phyloP scores from a whole-genome alignment of 495 filamentous ascomycete species.

The Daldinia decipiens region DNA sequence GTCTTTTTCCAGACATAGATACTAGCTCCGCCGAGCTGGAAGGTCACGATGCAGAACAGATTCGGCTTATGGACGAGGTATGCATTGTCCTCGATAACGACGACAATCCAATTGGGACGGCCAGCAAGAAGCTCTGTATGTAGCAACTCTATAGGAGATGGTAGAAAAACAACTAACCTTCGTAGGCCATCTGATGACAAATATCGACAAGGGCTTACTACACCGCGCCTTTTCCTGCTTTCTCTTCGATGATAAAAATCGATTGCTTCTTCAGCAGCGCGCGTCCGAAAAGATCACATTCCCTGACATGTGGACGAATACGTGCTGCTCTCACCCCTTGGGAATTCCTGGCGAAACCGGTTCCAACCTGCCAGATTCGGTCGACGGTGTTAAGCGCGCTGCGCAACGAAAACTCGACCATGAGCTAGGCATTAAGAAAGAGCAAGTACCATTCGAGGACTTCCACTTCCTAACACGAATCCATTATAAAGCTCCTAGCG shows the following conservation, averaged over 20 bases:
- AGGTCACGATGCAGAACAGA: slow-evolving; percentile 97
- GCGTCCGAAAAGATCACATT: slow-evolving; percentile 99
- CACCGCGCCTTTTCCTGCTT: slow-evolving; percentile 98
- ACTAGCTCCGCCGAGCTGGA: slow-evolving; percentile 78
- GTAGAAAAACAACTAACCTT: slow-evolving; percentile 18
- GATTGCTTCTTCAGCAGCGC: slow-evolving; percentile 93
- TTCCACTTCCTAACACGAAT: slow-evolving; percentile 96
- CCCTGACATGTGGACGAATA: slow-evolving; percentile 99
- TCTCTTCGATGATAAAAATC: slow-evolving; percentile 91
- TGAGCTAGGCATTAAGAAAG: slow-evolving; percentile 89
- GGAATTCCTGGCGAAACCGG: slow-evolving; percentile 93
- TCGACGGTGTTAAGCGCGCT: slow-evolving; percentile 86
- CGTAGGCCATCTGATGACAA: slow-evolving; percentile 95
- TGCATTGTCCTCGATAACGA: slow-evolving; percentile 96
- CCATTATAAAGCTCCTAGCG: slow-evolving; percentile 96
- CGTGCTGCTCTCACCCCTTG: slow-evolving; percentile 97
- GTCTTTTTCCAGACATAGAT: slow-evolving; percentile 95
- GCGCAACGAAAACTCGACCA: slow-evolving; percentile 93
- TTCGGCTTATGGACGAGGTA: slow-evolving; percentile 97
- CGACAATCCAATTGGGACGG: slow-evolving; percentile 93
- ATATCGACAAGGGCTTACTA: slow-evolving; percentile 93
- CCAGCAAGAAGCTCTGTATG: slow-evolving; percentile 97
- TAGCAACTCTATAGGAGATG: slow-evolving; percentile 24
- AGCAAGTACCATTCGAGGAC: slow-evolving; percentile 89
- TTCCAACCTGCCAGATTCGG: slow-evolving; percentile 78